Conservation (phyloP, 495 filamentous ascomycete species). For the Cenococcum geophilum region DNA sequence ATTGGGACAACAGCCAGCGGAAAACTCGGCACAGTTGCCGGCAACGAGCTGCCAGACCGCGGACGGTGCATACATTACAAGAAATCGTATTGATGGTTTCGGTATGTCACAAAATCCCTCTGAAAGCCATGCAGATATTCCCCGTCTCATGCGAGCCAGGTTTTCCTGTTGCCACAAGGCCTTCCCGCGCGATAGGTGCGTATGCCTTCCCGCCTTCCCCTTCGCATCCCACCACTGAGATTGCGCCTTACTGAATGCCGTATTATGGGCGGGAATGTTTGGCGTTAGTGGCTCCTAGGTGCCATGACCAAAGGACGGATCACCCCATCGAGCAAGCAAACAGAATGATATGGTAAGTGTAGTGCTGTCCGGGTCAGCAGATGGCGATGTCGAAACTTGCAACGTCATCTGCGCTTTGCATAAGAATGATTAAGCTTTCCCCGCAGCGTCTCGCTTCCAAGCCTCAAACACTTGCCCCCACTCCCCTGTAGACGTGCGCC, state of each 20-base stretch:
- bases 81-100: slow-evolving; percentile 81
- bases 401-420: slow-evolving; percentile 5
- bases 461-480: not conserved
- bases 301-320: slow-evolving; percentile 67
- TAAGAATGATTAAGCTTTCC: not conserved
- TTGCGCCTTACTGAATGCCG: slow-evolving; percentile 1
- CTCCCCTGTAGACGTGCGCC: not conserved
- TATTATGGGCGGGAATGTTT: not conserved
- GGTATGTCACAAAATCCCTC: slow-evolving; percentile 45
- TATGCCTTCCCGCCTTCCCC: slow-evolving; percentile 11
- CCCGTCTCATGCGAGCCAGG: slow-evolving; percentile 25
- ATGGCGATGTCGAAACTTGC: not conserved
- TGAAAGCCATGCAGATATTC: slow-evolving; percentile 39
- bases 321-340: slow-evolving; percentile 81
- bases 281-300: slow-evolving; percentile 41
- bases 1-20: slow-evolving; percentile 34
- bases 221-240: not conserved
- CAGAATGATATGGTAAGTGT: slow-evolving; percentile 70
- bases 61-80: slow-evolving; percentile 75
- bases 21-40: slow-evolving; percentile 73
- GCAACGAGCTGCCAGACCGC: slow-evolving; percentile 67
- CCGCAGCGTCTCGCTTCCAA: not conserved
- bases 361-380: not conserved
- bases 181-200: slow-evolving; percentile 68
- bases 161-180: slow-evolving; percentile 63